Evolutionary conservation across 768 basidiomycete species (phyloP), one percentile per base, ranked within the genome.

Genomic region (Boletus coccyginus): DNA sequence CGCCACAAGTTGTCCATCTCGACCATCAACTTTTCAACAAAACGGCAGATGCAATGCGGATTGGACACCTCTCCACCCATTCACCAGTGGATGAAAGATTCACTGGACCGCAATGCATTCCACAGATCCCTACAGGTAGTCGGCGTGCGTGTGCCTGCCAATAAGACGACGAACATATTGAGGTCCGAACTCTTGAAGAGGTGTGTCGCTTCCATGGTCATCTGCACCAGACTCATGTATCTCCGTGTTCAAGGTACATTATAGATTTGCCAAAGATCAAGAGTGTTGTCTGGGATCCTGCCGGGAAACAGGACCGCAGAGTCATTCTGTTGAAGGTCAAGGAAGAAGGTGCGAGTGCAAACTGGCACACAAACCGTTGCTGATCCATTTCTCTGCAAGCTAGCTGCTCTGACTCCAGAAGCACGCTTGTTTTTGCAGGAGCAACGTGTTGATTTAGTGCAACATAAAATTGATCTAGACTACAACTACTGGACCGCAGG

Each of bases 401-500:
- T 73, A 93, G 92, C 81, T 71, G 81, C 88, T 52, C 77, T 95
- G 66, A 74, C 85, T 27, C 67, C 72, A 10, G 81, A 84, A 33
- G 78, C 83, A 41, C 72, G 73, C 46, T 72, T 79, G 7, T 84
- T 85, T 60, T 69, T 97, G 54, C 70, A 78, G 29, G 70, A 72
- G n/a, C 80, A 87, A 61, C 70, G 79, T 5, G 78, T 76, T 38
- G 82, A 81, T 7, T 66, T 92, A n/a, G 75, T 82, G 9, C 72
- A 75, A 16, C 82, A 92, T 64, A 74, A 72, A 1, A 58, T 98
- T 41, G 72, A 85, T 24, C 73, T 98, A 42, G 80, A 82, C 53
- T 98, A 98, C 68, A 80, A 89, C 66, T 88, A 92, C 70, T 98
- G 96, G 96, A 86, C 82, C 2, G 82, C 92, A 46, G 88, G 94